Evolutionary conservation across 1,284 basidiomycete species (phyloP).

Genomic region (Malassezia sp.): DNA sequence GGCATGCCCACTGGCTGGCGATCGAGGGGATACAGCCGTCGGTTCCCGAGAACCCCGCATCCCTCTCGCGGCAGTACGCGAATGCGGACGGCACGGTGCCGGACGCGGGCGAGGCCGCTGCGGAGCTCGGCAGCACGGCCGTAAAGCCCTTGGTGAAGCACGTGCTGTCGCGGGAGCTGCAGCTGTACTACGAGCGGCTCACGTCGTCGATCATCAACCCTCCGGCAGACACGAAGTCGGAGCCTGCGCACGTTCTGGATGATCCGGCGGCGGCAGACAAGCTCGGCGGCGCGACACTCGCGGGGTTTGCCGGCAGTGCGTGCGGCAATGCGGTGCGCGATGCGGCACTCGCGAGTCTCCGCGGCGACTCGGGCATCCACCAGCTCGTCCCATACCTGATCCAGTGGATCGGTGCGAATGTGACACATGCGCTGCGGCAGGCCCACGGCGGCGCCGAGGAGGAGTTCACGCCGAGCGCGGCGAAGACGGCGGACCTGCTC

Average conservation of each 20-base stretch:
- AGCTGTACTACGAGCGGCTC: constrained; percentile 85
- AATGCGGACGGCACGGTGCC: constrained; percentile 18
- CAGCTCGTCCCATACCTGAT: constrained; percentile 90
- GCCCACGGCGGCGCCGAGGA: constrained; percentile 3
- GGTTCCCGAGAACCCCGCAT: constrained; percentile 86
- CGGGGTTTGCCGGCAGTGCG: constrained; percentile 23
- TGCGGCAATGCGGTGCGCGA: constrained; percentile 48
- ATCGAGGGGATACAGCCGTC: constrained; percentile 95
- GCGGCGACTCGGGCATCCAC: constrained; percentile 80
- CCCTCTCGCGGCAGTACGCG: constrained; percentile 16
- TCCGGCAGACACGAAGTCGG: constrained; percentile 23
- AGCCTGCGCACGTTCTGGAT: constrained; percentile 18
- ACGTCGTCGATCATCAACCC: constrained; percentile 53
- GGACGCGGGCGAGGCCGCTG: constrained; percentile 17
- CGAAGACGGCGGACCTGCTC: constrained; percentile 20
- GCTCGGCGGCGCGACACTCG: too few species aligned
- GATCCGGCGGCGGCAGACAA: neutral
- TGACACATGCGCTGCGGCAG: constrained; percentile 17
- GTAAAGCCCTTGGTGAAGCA: constrained; percentile 60
- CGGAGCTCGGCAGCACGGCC: constrained; percentile 17
- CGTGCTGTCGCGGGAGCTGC: constrained; percentile 82
- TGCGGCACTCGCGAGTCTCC: constrained; percentile 77
- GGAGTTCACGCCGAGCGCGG: neutral
- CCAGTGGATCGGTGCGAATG: constrained; percentile 77
- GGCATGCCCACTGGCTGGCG: constrained; percentile 72